Percentiles rank a stretch among this genome's conserved stretches.
Evolutionary conservation across 2,329 filamentous ascomycete genomes (phyloP).

Genomic region (Fusarium globosum): DNA sequence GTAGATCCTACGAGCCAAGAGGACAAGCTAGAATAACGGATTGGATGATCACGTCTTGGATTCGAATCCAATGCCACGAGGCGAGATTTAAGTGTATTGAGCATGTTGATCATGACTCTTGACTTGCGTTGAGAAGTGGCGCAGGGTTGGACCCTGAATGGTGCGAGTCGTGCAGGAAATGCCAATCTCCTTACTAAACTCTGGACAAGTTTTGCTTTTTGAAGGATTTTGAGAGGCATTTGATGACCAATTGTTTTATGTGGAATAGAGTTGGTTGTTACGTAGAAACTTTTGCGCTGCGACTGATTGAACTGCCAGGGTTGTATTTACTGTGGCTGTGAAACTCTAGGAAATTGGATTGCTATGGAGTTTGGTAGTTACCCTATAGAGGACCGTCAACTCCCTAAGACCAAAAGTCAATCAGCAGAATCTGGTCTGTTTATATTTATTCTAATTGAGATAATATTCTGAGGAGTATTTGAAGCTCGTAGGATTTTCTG

Average conservation of each 20-base stretch:
- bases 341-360: not conserved
- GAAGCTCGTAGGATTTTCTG: fast-evolving
- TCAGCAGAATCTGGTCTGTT: fast-evolving
- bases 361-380: not conserved
- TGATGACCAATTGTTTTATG: not conserved
- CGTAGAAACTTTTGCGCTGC: not conserved
- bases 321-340: not conserved
- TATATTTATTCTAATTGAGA: fast-evolving
- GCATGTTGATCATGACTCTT: not conserved
- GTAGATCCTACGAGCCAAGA: constrained; percentile 1
- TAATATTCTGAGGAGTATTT: fast-evolving
- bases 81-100: not conserved
- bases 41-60: not conserved
- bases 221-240: not conserved
- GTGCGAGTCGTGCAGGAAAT: not conserved
- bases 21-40: not conserved
- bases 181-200: not conserved
- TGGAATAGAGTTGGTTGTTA: not conserved
- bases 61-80: not conserved
- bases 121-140: not conserved
- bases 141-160: not conserved
- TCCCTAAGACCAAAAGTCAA: fast-evolving
- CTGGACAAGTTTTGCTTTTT: not conserved
- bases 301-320: not conserved
- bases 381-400: not conserved